Evolutionary conservation across 2,329 filamentous ascomycete species (phyloP).

Genomic region (Ophiocordyceps australis): DNA sequence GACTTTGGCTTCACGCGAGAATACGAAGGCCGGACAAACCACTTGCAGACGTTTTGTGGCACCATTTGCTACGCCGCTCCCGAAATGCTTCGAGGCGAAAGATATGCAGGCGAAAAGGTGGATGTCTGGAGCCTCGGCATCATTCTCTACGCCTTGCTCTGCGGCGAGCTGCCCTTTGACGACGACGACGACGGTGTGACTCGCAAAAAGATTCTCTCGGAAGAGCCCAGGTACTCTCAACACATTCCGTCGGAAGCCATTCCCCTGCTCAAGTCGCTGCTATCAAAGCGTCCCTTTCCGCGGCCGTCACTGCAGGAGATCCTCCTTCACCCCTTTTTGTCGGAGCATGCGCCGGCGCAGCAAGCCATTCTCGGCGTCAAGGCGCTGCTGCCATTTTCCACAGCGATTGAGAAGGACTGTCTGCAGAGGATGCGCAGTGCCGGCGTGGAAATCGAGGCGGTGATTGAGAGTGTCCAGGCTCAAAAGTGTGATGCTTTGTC

Average conservation of each 20-base stretch:
- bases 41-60: slow-evolving; percentile 92
- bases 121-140: slow-evolving; percentile 89
- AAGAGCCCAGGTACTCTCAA: slow-evolving; percentile 74
- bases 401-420: slow-evolving; percentile 74
- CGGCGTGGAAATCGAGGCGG: slow-evolving; percentile 82
- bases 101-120: slow-evolving; percentile 94
- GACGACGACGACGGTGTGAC: slow-evolving; percentile 86
- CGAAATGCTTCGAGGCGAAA: slow-evolving; percentile 96
- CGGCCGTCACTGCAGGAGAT: slow-evolving; percentile 74
- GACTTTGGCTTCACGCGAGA: slow-evolving; percentile 97
- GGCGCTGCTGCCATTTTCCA: slow-evolving; percentile 68
- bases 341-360: slow-evolving; percentile 74
- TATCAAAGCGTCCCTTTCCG: slow-evolving; percentile 78
- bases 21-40: slow-evolving; percentile 88
- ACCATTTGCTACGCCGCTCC: slow-evolving; percentile 96
- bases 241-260: slow-evolving; percentile 63
- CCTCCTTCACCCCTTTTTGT: slow-evolving; percentile 69
- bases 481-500: slow-evolving; percentile 80
- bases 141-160: slow-evolving; percentile 67
- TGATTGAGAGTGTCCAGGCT: slow-evolving; percentile 84
- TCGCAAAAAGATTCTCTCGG: slow-evolving; percentile 64
- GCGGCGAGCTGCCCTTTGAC: slow-evolving; percentile 82
- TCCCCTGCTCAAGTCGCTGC: slow-evolving; percentile 56
- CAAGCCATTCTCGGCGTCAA: slow-evolving; percentile 75
- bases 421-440: slow-evolving; percentile 84